Base-by-base conservation (phyloP, 2,329 filamentous ascomycete genomes). In the Scedosporium minutisporum region DNA sequence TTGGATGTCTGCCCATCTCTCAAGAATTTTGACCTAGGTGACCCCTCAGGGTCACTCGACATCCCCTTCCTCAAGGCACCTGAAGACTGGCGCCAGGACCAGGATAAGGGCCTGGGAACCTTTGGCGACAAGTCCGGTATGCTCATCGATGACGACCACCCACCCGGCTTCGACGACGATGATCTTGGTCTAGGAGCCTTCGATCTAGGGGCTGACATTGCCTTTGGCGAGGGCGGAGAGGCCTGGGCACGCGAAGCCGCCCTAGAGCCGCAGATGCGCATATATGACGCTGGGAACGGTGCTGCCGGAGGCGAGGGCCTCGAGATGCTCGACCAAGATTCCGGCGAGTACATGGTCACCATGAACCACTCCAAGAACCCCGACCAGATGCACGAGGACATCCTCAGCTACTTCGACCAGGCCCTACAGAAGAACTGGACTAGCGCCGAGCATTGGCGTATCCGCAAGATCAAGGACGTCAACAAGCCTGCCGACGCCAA, bases 401-500 rank as follows among this genome's bases (percentile, higher is more conserved):
- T 99, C 63, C 82, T 99, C n/a, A 89, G 90, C 71, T 99, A 97
- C 77, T 99, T 99, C 71, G 95, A 99, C 73, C 91, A 96, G 70
- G 93, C 93, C 2, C 78, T 97, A 53, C 91, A 95, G 72, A 97
- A 96, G 82, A 97, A 97, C 70, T 99, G 95, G 93, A 88, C 89
- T 5, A 96, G 92, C 58, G 93, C 95, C n/a, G 95, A 97, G 73
- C 95, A 99, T 75, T 99, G 95, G 95, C 88, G 93, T 67, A 97
- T 99, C 71, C 85, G 90, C 65, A 91, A 92, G 71, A 95, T 99
- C 74, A 97, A 97, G 70, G 86, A 88, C 66, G 77, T 81, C 70
- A 82, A 80, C 69, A 92, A 93, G 74, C 74, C 77, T 60, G 46
- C 48, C n/a, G 57, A 55, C 44, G 77, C 69, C 69, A 83, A 74